Base-by-base conservation (phyloP, 2,329 filamentous ascomycete species). In the Exserohilum turcica region DNA sequence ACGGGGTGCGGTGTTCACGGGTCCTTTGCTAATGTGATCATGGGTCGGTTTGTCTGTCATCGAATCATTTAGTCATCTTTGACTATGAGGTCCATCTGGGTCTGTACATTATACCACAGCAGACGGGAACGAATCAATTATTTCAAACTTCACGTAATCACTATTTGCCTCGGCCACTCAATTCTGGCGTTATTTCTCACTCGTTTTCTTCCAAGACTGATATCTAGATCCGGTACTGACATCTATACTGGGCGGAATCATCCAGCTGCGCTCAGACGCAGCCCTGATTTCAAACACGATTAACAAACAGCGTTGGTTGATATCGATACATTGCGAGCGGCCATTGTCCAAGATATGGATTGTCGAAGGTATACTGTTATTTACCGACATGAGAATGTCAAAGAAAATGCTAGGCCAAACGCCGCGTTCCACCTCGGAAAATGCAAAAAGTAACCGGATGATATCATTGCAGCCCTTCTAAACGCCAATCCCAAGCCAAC, bases 1-100 rank as follows among this genome's bases (percentile, higher is more conserved):
- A 71, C 63, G 70, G 71, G 70, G 71, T 74, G 68, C 65, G 71
- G 72, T 73, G 71, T 76, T 77, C 68, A 75, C 68, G 73, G 74
- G 72, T 76, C 74, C 71, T 73, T 73, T 75, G 59, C 59, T 79
- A 79, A 79, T 79, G 78, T 78, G 77, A 79, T 79, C 77, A 80
- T 76, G 77, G 77, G 77, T 75, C 76, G 75, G 77, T 74, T 73
- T 75, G 69, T 68, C 73, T 74, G 71, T 73, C 63, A 67, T 70
- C 63, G 66, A 68, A 65, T 67, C 68, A 65, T 64, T 57, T 65
- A 67, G 66, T 72, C 69, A 69, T 68, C 57, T 70, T 68, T 72
- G 70, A 71, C 68, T 71, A 66, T 57, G 69, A 68, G 70, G 69
- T 71, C 65, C 64, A 70, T 66, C 60, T 65, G 66, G 68, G 71